These are phyloP conservation scores for Colletotrichum gloeosporioides DNA, from an alignment of 2,329 filamentous ascomycete genomes.

Conservation along the genomic window DNA sequence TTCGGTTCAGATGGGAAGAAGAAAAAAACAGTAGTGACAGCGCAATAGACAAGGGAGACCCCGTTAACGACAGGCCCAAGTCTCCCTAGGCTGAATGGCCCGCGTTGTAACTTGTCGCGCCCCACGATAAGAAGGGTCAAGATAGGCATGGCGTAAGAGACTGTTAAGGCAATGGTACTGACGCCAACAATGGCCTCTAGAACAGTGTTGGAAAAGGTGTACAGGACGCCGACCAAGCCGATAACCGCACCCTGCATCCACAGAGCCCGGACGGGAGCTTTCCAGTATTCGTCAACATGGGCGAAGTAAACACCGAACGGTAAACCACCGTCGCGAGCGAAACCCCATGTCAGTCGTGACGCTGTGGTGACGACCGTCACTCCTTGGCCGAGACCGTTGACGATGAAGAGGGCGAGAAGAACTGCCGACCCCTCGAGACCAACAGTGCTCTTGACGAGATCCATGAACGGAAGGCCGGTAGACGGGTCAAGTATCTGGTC, in stretches of 20 bases:
- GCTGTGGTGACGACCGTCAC: conserved; percentile 56
- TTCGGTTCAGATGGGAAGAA: conserved; percentile 54
- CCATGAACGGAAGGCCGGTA: conserved; percentile 53
- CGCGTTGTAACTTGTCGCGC: background rate
- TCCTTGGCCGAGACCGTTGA: conserved; percentile 60
- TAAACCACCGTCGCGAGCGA: conserved; percentile 55
- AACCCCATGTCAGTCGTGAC: conserved; percentile 59
- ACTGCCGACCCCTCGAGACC: conserved; percentile 46
- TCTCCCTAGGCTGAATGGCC: background rate
- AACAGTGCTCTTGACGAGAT: conserved; percentile 45
- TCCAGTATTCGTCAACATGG: conserved; percentile 52
- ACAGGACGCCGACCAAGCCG: conserved; percentile 56
- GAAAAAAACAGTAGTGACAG: conserved; percentile 59
- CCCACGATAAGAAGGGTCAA: background rate
- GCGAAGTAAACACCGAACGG: conserved; percentile 50
- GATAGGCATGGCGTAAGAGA: conserved; percentile 43
- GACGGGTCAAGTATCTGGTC: conserved; percentile 43
- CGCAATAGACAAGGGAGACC: conserved; percentile 56
- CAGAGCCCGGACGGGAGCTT: conserved; percentile 55
- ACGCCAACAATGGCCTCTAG: conserved; percentile 59
- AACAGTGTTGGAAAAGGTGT: conserved; percentile 58
- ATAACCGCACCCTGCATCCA: conserved; percentile 54
- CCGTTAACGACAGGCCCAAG: conserved; percentile 41
- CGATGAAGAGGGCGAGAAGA: conserved; percentile 57
- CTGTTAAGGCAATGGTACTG: conserved; percentile 60